Percentiles rank a stretch among this genome's conserved stretches.
phyloP scores from a whole-genome alignment of 1,284 basidiomycete genomes.

The Mycena sp. region DNA sequence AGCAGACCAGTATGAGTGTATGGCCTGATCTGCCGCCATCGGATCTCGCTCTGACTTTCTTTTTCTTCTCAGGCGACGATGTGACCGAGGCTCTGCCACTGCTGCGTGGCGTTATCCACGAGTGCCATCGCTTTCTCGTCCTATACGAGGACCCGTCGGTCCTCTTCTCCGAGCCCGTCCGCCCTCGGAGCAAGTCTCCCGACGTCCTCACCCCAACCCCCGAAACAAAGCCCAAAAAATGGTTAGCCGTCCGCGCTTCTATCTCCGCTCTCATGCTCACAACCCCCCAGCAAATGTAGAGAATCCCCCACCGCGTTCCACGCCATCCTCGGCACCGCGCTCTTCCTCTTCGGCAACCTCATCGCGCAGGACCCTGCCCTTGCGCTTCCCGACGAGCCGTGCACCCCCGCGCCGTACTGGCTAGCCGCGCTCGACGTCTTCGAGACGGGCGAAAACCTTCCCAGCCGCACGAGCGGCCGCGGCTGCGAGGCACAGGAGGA shows the following conservation, averaged over 20 bases:
- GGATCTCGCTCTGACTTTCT: neutral
- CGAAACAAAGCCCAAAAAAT: conserved; percentile 36
- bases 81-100: conserved; percentile 59
- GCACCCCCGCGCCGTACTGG: conserved; percentile 63
- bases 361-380: conserved; percentile 60
- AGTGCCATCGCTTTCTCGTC: conserved; percentile 67
- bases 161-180: conserved; percentile 45
- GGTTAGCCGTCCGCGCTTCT: conserved; percentile 34
- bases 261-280: neutral
- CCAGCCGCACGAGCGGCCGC: conserved; percentile 52
- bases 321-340: conserved; percentile 65
- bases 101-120: conserved; percentile 69
- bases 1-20: conserved; percentile 66
- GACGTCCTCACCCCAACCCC: conserved; percentile 17
- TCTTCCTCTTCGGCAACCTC: conserved; percentile 69
- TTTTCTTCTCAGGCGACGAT: conserved; percentile 51
- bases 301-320: conserved; percentile 72
- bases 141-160: conserved; percentile 64
- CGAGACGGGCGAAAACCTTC: conserved; percentile 69
- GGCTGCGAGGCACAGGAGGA: conserved; percentile 53
- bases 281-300: conserved; percentile 45
- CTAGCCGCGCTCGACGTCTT: conserved; percentile 72
- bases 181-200: conserved; percentile 20
- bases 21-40: conserved; percentile 33
- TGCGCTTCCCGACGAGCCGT: conserved; percentile 63